phyloP scores from a whole-genome alignment of 257 asterid species.

The Rhazya stricta region DNA sequence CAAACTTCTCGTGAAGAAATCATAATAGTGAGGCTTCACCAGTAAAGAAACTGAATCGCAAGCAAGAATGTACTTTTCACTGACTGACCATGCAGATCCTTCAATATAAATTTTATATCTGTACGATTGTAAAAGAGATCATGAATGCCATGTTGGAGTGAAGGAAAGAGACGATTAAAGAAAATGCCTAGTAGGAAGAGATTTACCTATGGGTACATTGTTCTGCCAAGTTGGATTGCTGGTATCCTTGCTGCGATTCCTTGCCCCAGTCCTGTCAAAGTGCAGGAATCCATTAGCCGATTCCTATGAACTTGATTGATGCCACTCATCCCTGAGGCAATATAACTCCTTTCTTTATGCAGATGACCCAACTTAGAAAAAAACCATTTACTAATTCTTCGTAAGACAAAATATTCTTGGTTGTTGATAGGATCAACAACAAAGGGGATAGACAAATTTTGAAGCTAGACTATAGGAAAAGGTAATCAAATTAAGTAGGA shows the following conservation, averaged over 20 bases:
- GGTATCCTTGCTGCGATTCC: slow-evolving; percentile 57
- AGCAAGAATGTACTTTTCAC: slow-evolving; percentile 86
- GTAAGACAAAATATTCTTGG: neutral
- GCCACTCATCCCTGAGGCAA: neutral
- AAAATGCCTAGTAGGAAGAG: neutral
- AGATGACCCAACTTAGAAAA: neutral
- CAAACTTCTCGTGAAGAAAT: slow-evolving; percentile 78
- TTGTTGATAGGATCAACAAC: neutral
- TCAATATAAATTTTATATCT: slow-evolving; percentile 86
- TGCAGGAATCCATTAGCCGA: neutral
- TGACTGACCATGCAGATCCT: slow-evolving; percentile 94
- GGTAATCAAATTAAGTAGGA: neutral
- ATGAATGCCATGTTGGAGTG: too few relatives aligned
- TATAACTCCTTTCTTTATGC: neutral
- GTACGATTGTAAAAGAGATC: neutral
- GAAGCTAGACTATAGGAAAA: neutral
- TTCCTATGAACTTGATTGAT: neutral
- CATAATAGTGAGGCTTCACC: slow-evolving; percentile 63
- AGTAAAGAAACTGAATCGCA: slow-evolving; percentile 67
- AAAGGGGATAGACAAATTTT: neutral
- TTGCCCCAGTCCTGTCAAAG: slow-evolving; percentile 45
- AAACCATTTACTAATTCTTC: neutral
- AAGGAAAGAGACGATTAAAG: neutral
- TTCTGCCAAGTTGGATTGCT: slow-evolving; percentile 64
- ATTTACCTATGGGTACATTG: slow-evolving; percentile 73